These are phyloP conservation scores for Volvox africanus DNA, from an alignment of 139 green algal genomes.

Conservation along the genomic window DNA sequence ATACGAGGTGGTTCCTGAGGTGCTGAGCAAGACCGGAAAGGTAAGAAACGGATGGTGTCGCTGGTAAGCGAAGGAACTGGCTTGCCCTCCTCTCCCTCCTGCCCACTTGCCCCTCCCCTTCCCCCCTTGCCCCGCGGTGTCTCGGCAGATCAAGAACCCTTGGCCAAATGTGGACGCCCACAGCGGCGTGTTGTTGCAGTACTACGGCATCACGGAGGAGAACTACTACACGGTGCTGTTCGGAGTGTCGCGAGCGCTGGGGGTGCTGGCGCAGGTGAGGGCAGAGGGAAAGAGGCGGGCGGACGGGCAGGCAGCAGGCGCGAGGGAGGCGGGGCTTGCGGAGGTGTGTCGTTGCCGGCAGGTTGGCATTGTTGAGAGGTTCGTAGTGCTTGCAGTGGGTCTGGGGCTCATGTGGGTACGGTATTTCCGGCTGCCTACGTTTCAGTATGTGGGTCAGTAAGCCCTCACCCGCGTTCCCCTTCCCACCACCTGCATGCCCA, in stretches of 20 bases:
- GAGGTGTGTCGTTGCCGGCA: too few relatives aligned
- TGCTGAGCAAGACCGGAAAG: slow-evolving; percentile 94
- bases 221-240: slow-evolving; percentile 99
- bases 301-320: not conserved
- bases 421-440: too few relatives aligned
- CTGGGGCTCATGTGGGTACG: too few relatives aligned
- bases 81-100: not conserved
- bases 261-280: slow-evolving; percentile 88
- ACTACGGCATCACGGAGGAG: slow-evolving; percentile 94
- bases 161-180: slow-evolving; percentile 99
- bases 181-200: slow-evolving; percentile 95
- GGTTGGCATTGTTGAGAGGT: too few relatives aligned
- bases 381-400: too few relatives aligned
- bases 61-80: not conserved
- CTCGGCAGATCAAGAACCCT: slow-evolving; percentile 90
- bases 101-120: not conserved
- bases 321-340: not conserved
- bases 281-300: not conserved
- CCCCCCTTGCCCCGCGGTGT: not conserved
- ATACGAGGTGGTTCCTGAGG: slow-evolving; percentile 95
- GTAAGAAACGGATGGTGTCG: slow-evolving; percentile 55
- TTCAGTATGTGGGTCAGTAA: too few relatives aligned
- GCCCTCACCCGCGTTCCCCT: too few relatives aligned
- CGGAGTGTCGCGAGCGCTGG: slow-evolving; percentile 93
- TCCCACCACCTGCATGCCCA: slow-evolving; percentile 57